These are phyloP conservation scores for Myxozyma vanderwaltii DNA, from an alignment of 805 yeast species.

Conservation along the genomic window DNA sequence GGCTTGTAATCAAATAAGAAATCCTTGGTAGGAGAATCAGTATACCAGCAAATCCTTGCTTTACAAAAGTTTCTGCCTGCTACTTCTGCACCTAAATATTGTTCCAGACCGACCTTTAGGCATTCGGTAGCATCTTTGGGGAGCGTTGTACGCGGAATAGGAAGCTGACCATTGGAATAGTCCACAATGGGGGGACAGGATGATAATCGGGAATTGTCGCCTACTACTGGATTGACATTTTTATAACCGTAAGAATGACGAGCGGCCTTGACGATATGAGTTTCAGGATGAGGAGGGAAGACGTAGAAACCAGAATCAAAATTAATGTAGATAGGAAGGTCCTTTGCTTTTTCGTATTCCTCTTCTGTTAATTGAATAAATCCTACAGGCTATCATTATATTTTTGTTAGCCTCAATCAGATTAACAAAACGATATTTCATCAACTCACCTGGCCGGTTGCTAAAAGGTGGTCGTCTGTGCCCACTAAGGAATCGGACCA, in stretches of 20 bases:
- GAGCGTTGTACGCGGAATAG: constrained; percentile 7
- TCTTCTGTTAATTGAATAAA: constrained; percentile 32
- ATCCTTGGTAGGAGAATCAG: constrained; percentile 44
- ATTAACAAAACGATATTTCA: not conserved
- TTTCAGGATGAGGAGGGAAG: constrained; percentile 35
- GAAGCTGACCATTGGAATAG: constrained; percentile 20
- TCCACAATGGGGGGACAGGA: constrained; percentile 24
- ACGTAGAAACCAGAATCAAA: constrained; percentile 34
- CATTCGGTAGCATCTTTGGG: constrained; percentile 30
- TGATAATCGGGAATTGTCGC: constrained; percentile 8
- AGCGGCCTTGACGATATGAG: constrained; percentile 32
- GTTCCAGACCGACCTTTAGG: constrained; percentile 12
- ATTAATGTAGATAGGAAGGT: constrained; percentile 35
- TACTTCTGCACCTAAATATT: constrained; percentile 22
- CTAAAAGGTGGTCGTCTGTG: constrained; percentile 17
- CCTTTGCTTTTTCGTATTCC: constrained; percentile 20
- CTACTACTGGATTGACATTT: constrained; percentile 15
- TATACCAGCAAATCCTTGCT: constrained; percentile 49
- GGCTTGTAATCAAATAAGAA: constrained; percentile 41
- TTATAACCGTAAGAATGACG: constrained; percentile 35
- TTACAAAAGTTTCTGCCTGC: constrained; percentile 24
- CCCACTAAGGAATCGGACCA: constrained; percentile 31
- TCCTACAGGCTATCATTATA: constrained; percentile 27
- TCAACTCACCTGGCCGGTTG: constrained; percentile 32
- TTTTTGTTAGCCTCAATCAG: not conserved